A percentile compares a stretch with the other conserved stretches of the same genome.
These are phyloP conservation scores for Annulohypoxylon nitens DNA, from an alignment of 495 filamentous ascomycete genomes.

Conservation along the genomic window DNA sequence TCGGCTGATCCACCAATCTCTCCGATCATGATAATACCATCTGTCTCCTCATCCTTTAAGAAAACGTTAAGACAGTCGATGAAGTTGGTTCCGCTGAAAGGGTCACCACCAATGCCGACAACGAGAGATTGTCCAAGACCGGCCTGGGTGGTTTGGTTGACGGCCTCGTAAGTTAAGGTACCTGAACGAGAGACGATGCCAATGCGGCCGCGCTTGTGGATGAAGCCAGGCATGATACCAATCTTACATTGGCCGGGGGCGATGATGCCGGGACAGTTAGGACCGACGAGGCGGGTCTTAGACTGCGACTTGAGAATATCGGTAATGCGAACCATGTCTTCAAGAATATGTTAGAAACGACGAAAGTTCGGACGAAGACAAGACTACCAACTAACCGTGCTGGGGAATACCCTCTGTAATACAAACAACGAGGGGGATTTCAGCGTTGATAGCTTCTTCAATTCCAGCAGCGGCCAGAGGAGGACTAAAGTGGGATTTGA, in stretches of 20 bases:
- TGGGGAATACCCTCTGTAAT: conserved; percentile 99
- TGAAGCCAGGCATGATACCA: conserved; percentile 99
- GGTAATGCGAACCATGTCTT: conserved; percentile 99
- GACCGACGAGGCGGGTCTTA: conserved; percentile 96
- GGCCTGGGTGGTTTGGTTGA: conserved; percentile 98
- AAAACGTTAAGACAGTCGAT: conserved; percentile 99
- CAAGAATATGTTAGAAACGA: conserved; percentile 1
- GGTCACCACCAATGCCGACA: conserved; percentile 97
- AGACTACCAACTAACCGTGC: conserved; percentile 73
- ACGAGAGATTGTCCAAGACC: conserved; percentile 98
- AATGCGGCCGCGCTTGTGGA: conserved; percentile 98
- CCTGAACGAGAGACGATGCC: conserved; percentile 98
- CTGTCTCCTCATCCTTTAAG: conserved; percentile 94
- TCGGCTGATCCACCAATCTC: conserved; percentile 98
- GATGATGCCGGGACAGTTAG: conserved; percentile 99
- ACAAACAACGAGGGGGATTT: conserved; percentile 93
- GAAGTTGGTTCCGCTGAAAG: conserved; percentile 99
- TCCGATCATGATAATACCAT: conserved; percentile 99
- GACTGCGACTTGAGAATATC: conserved; percentile 96
- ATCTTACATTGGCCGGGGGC: conserved; percentile 99
- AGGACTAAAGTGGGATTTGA: conserved; percentile 66
- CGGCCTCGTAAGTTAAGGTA: conserved; percentile 98
- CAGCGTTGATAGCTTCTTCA: conserved; percentile 93
- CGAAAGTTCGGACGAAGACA: not conserved
- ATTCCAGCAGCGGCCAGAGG: conserved; percentile 94